Evolutionary conservation across 208 protist species (phyloP).

Genomic region (Acanthamoeba sp.): DNA sequence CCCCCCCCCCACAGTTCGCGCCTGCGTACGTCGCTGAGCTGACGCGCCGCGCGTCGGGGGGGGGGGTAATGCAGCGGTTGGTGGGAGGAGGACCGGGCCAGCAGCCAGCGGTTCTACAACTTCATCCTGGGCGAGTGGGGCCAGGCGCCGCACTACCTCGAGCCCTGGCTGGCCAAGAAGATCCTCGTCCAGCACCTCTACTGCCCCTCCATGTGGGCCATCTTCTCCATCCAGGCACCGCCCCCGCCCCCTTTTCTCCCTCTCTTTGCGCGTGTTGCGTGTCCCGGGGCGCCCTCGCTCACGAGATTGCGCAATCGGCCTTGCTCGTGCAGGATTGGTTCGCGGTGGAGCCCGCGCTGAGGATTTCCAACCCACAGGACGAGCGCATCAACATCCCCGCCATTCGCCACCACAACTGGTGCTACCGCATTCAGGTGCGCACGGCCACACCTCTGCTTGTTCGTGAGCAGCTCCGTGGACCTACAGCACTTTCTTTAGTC

Average conservation of each 20-base stretch:
- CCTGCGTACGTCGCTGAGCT: no score
- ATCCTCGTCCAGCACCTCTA: constrained; percentile 83
- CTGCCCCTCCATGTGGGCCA: constrained; percentile 80
- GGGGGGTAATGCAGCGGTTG: constrained; percentile 72
- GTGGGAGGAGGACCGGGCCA: constrained; percentile 83
- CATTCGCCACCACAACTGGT: constrained; percentile 83
- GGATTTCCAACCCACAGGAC: constrained; percentile 81
- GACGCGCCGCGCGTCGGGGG: background rate
- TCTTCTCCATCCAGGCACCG: constrained; percentile 82
- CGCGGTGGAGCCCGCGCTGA: constrained; percentile 33
- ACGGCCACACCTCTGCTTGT: no score
- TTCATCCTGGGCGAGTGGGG: constrained; percentile 78
- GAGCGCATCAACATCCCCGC: constrained; percentile 85
- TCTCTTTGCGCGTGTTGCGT: background rate
- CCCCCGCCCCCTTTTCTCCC: background rate
- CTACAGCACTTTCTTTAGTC: no score
- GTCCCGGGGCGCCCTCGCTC: no score
- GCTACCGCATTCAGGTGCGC: constrained; percentile 81
- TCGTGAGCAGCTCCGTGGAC: no score
- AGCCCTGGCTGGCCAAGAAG: constrained; percentile 77
- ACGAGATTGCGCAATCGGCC: background rate
- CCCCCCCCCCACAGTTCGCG: no score
- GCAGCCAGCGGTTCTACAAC: constrained; percentile 82
- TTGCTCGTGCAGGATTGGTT: constrained; percentile 68
- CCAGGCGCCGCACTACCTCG: constrained; percentile 81